Base-by-base conservation (phyloP, 164 flowering plant genomes). In the Nymphaea thermarum region DNA sequence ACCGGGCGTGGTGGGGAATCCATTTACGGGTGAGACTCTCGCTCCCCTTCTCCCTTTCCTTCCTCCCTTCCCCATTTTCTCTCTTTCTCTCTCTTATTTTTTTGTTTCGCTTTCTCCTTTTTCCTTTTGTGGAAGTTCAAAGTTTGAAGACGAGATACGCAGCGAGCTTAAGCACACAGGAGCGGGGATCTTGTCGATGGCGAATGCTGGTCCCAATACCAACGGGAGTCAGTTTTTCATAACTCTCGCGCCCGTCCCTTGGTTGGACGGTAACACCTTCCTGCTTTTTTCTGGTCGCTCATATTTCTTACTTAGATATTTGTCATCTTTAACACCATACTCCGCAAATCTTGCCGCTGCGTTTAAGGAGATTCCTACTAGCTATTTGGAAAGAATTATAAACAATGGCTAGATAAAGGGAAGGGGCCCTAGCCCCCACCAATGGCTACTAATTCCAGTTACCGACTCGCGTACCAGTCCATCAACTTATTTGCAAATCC, bases 1-100 rank as follows among this genome's bases (percentile, higher is more conserved):
- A 94, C 99, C 16, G 99, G 99, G 59, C 82, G 92, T 60, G 99
- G 98, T 41, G 99, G 98, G 63, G 91, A 87, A 74, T 94, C 99
- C 18, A 94, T 94, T 10, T 91, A 90, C 66, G 98, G 98, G 98
- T 93, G 76, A 53, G 75, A 10, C 6, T 65, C 43, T 68, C 60
- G 44, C 65, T 43, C 51, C 36, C 57, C 6, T 60, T 45, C 74
- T 17, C 66, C 11, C 53, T 47, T 12, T 47, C 55, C 36, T 47
- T 12, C 12, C 55, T 47, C 55, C 12, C 55, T 47, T 12, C 12
- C 5, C 2, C 55, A 6, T 12, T 47, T 12, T 47, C 55, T 47
- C 53, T 45, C 53, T 45, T 10, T 45, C 53, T 45, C 2, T 45
- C 53, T 45, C 53, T 45, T 45, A 45, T 10, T 5, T 17, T 10